These are phyloP conservation scores for Cicer bijugum DNA, from an alignment of 306 rosid genomes.

Conservation along the genomic window DNA sequence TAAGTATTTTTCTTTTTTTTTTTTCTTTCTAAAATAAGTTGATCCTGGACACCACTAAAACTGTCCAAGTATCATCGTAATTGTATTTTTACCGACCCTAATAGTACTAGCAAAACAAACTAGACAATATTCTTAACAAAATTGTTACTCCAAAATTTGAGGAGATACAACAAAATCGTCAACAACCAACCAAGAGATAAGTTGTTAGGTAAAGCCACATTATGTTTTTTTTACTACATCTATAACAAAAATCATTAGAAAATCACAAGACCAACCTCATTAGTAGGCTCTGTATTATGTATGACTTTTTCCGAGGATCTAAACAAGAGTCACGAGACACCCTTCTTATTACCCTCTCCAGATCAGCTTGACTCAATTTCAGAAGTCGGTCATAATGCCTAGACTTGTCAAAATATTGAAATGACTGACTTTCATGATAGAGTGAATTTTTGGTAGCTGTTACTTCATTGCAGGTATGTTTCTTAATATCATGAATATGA, in stretches of 20 bases:
- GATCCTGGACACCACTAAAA: background rate
- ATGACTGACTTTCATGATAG: conserved; percentile 28
- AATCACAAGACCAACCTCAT: conserved; percentile 65
- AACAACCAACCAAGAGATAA: conserved; percentile 22
- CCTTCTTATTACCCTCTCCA: conserved; percentile 76
- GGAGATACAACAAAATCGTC: background rate
- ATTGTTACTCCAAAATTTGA: conserved; percentile 34
- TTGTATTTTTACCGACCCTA: too few species aligned
- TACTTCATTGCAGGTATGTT: conserved; percentile 43
- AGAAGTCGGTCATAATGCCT: conserved; percentile 56
- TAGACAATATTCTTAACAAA: conserved; percentile 27
- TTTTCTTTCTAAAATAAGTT: conserved; percentile 15
- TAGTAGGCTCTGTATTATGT: conserved; percentile 74
- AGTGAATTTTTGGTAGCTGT: conserved; percentile 39
- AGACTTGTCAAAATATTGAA: conserved; percentile 47
- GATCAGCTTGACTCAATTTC: conserved; percentile 76
- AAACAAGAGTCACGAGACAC: conserved; percentile 76
- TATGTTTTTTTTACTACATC: background rate
- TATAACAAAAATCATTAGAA: conserved; percentile 25
- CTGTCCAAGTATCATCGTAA: background rate
- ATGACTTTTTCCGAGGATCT: conserved; percentile 68
- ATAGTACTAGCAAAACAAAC: conserved; percentile 29
- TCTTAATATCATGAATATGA: conserved; percentile 45
- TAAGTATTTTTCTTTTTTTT: background rate
- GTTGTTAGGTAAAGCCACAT: conserved; percentile 20